These are phyloP conservation scores for Neofusicoccum sp. DNA, from an alignment of 2,329 filamentous ascomycete species.

Conservation along the genomic window DNA sequence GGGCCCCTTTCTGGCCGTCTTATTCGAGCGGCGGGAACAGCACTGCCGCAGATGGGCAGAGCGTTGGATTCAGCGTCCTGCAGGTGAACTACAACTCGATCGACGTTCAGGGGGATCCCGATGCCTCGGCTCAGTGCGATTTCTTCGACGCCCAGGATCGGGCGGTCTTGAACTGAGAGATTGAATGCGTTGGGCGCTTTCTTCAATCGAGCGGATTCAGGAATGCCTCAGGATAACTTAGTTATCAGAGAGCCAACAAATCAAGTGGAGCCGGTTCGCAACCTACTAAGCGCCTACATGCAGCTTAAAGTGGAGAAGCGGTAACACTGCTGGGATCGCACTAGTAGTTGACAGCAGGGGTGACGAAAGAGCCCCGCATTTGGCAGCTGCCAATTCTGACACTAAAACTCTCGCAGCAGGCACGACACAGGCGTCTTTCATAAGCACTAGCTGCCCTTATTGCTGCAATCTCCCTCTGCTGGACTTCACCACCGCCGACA, in stretches of 20 bases:
- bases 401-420: too few species aligned
- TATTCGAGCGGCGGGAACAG: constrained; percentile 22
- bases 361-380: not conserved
- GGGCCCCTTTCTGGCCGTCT: constrained; percentile 28
- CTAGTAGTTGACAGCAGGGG: too few species aligned
- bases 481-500: not conserved
- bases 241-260: too few species aligned
- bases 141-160: constrained; percentile 1
- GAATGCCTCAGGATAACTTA: too few species aligned
- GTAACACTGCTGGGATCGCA: not conserved
- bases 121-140: not conserved
- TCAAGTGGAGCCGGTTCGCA: too few species aligned
- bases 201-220: not conserved
- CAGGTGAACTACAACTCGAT: constrained; percentile 1
- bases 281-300: too few species aligned
- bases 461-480: not conserved
- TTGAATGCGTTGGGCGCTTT: too few species aligned
- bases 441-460: too few species aligned
- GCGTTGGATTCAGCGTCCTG: constrained; percentile 35
- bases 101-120: not conserved
- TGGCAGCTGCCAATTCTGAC: not conserved
- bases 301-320: not conserved
- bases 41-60: constrained; percentile 33
- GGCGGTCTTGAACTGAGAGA: not conserved
- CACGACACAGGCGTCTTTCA: too few species aligned